phyloP scores from a whole-genome alignment of 306 rosid species.

The Malus sylvestris region DNA sequence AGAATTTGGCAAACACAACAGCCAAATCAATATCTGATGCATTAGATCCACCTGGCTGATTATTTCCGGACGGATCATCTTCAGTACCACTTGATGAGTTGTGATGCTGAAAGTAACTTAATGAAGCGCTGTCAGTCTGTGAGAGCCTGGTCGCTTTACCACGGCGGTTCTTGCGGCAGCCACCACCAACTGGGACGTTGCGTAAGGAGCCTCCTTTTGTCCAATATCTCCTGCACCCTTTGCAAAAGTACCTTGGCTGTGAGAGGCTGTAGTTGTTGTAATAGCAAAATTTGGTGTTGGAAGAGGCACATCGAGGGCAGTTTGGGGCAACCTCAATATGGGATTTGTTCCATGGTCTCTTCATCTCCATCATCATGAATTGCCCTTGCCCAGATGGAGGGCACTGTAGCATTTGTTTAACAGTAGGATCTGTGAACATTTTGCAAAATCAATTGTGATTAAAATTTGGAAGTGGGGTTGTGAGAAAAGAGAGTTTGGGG shows the following conservation, averaged over 20 bases:
- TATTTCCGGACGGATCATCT: not conserved
- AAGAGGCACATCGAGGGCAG: conserved; percentile 84
- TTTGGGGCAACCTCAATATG: conserved; percentile 54
- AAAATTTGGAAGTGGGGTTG: not conserved
- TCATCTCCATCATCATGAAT: conserved; percentile 10
- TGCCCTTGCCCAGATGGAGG: not conserved
- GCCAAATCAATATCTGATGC: conserved; percentile 69
- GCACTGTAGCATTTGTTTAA: conserved; percentile 1
- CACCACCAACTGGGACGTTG: conserved; percentile 80
- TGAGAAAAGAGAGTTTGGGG: not conserved
- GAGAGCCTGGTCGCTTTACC: conserved; percentile 11
- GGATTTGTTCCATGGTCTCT: conserved; percentile 46
- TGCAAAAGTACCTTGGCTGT: conserved; percentile 84
- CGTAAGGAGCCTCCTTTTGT: conserved; percentile 89
- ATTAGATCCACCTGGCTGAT: not conserved
- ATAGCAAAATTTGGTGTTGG: conserved; percentile 92
- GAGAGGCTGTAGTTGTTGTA: conserved; percentile 97
- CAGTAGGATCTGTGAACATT: not conserved
- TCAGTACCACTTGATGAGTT: not conserved
- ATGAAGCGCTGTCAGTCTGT: not conserved
- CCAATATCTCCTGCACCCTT: conserved; percentile 86
- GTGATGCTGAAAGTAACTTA: not conserved
- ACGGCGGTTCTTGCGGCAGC: conserved; percentile 63
- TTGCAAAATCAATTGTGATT: not conserved
- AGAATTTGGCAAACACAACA: conserved; percentile 58